These are phyloP conservation scores for Colletotrichum spaethianum DNA, from an alignment of 2,329 filamentous ascomycete genomes.

Conservation along the genomic window DNA sequence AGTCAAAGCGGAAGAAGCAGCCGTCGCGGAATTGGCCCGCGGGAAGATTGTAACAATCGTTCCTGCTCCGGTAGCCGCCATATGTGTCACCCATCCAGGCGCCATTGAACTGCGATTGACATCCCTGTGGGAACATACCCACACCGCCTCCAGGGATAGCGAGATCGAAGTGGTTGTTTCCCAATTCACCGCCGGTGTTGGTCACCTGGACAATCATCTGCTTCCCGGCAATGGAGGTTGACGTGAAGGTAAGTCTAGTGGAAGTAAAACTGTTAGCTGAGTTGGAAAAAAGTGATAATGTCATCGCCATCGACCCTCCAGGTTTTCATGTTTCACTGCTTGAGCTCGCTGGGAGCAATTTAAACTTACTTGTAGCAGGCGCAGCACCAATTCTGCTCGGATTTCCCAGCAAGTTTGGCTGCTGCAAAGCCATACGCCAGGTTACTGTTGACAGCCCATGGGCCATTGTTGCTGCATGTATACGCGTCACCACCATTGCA, in stretches of 20 bases:
- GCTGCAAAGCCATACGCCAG: constrained; percentile 78
- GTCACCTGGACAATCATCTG: constrained; percentile 77
- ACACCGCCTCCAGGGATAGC: constrained; percentile 69
- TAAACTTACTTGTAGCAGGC: neutral
- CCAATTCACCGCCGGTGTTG: constrained; percentile 73
- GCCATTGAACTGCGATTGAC: constrained; percentile 62
- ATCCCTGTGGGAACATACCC: constrained; percentile 65
- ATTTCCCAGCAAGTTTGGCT: constrained; percentile 67
- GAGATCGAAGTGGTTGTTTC: constrained; percentile 72
- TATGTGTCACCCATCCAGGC: constrained; percentile 65
- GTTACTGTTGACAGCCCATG: constrained; percentile 72
- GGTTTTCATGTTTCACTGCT: neutral
- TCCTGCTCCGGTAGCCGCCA: constrained; percentile 66
- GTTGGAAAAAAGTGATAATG: neutral
- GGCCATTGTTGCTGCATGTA: constrained; percentile 74
- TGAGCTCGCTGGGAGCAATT: neutral
- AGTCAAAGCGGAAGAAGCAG: constrained; percentile 75
- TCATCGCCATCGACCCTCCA: neutral
- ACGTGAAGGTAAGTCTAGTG: constrained; percentile 67
- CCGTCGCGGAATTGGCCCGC: constrained; percentile 63
- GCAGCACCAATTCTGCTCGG: constrained; percentile 75
- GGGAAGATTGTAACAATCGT: constrained; percentile 67
- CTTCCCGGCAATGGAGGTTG: constrained; percentile 68
- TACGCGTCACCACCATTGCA: constrained; percentile 73
- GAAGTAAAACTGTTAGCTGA: constrained; percentile 64